Evolutionary conservation across 1,284 basidiomycete genomes (phyloP), one percentile per base, ranked within the genome.

Genomic region (Moesziomyces parantarcticus): DNA sequence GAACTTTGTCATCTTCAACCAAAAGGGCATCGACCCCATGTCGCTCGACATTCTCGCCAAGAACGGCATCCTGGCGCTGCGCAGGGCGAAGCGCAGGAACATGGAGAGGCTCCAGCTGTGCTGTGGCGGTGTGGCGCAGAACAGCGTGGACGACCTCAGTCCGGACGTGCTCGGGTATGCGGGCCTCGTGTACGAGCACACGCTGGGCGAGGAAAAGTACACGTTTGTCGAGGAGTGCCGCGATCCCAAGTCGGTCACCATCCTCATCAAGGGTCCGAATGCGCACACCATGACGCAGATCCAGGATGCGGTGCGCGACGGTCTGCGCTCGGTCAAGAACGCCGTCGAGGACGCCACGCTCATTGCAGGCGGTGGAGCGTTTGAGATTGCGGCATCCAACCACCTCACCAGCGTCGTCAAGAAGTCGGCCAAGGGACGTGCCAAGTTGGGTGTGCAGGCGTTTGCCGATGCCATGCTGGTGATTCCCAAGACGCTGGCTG

Each of bases 1-100:
- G 86, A 90, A 88, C 81, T 99, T 99, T 84, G 96, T 99, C 58
- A 86, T 99, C 64, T 92, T 99, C 86, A 99, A 99, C 85, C 97
- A 99, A 86, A 99, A 99, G 86, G 97, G 97, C 78, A 99, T 99
- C 75, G 97, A 99, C 85, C 97, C 97, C 10, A 90, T 99, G 84
- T 94, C 92, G 81, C 88, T 99, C 60, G 97, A 99, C 85, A 91
- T 99, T 51, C 87, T 99, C 34, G 95, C 93, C 50, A 99, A 99
- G 88, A 92, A 96, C 85, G 94, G 94, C 26, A 99, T 99, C 77
- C 86, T 99, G 54, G 97, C 94, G 36, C 88, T 99, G 56, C 89
- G 97, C 76, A 88, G 97, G 63, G 97, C 97, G 26, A 99, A 99
- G 88, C 88, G 97, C 84, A 90, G 97, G 36, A 83, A 83, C 67